Percentiles rank a stretch among this genome's conserved stretches.
These are phyloP conservation scores for Albugo candida DNA, from an alignment of 352 stramenopile genomes.

Conservation along the genomic window DNA sequence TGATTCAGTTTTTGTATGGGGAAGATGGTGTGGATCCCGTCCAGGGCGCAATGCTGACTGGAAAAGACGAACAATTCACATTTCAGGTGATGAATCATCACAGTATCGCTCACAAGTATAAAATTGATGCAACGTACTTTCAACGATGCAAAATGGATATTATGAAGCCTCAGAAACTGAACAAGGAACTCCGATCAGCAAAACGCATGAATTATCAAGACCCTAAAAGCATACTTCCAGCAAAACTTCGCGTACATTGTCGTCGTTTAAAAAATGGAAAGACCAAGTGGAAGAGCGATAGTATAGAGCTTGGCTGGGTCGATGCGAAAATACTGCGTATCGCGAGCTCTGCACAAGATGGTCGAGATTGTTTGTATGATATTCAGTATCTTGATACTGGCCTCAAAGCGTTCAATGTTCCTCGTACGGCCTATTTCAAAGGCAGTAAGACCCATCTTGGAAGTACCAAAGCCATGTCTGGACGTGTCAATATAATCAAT, in stretches of 20 bases:
- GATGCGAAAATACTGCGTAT: slow-evolving; percentile 46
- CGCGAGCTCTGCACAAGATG: slow-evolving; percentile 37
- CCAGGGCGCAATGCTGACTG: slow-evolving; percentile 88
- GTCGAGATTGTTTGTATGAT: slow-evolving; percentile 59
- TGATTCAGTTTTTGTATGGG: slow-evolving; percentile 99
- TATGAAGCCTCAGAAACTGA: slow-evolving; percentile 65
- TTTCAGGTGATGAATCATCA: slow-evolving; percentile 94
- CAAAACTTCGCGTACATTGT: slow-evolving; percentile 36
- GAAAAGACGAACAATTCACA: slow-evolving; percentile 81
- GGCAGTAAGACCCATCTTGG: slow-evolving; percentile 33
- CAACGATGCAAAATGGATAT: slow-evolving; percentile 80
- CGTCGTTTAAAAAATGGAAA: slow-evolving; percentile 56
- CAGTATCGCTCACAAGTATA: slow-evolving; percentile 88
- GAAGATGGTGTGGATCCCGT: slow-evolving; percentile 97
- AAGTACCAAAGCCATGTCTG: slow-evolving; percentile 47
- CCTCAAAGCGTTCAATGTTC: slow-evolving; percentile 55
- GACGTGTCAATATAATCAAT: slow-evolving; percentile 64
- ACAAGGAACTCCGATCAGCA: slow-evolving; percentile 37
- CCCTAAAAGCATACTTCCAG: slow-evolving; percentile 18
- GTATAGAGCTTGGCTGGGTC: slow-evolving; percentile 58
- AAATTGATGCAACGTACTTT: slow-evolving; percentile 75
- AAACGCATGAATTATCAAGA: slow-evolving; percentile 24
- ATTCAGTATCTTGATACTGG: slow-evolving; percentile 75
- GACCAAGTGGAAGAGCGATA: slow-evolving; percentile 74
- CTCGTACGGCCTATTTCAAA: slow-evolving; percentile 63